Base-by-base conservation (phyloP, 331 rosid genomes). In the Telfairia occidentalis region DNA sequence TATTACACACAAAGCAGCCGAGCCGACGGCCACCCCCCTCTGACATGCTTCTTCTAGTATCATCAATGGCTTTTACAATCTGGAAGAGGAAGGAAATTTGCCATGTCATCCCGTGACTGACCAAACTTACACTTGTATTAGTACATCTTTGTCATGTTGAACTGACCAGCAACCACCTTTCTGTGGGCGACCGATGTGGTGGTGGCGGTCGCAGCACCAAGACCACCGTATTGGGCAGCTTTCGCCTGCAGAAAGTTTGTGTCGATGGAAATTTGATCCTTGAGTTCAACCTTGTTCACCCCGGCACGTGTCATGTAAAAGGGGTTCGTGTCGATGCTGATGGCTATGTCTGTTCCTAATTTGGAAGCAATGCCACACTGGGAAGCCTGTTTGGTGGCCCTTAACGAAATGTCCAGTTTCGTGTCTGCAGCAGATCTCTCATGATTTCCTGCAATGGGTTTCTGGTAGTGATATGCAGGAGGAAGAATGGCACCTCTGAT, bases 301-400 rank as follows among this genome's bases (percentile, higher is more conserved):
- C 96, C 90, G 0, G 83, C 89, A 82, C 84, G 80, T 28, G 96
- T 86, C 98, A 91, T 94, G 73, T 85, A 94, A 83, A 94, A 89
- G 0, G 92, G 92, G 83, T 88, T 87, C 12, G 89, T 78, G 77
- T 93, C 97, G 0, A 88, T 87, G 79, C 82, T 93, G 79, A 85
- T 87, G 59, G 92, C 87, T 61, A 89, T 82, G 21, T 89, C 90
- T 9, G 92, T 86, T 76, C 96, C 91, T 79, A 83, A 76, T 82
- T 89, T 86, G 60, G 89, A 82, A 28, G 82, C 87, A 81, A 87
- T 84, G 80, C 90, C 87, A 69, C 86, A 82, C 63, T 83, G 92
- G 61, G 83, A 82, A 12, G 82, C 80, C 66, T 82, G 90, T 38
- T 71, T 71, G 19, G 55, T 9, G 5, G 75, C 75, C 57, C 75